Conservation (phyloP, 495 filamentous ascomycete genomes). For the Xylaria telfairii region DNA sequence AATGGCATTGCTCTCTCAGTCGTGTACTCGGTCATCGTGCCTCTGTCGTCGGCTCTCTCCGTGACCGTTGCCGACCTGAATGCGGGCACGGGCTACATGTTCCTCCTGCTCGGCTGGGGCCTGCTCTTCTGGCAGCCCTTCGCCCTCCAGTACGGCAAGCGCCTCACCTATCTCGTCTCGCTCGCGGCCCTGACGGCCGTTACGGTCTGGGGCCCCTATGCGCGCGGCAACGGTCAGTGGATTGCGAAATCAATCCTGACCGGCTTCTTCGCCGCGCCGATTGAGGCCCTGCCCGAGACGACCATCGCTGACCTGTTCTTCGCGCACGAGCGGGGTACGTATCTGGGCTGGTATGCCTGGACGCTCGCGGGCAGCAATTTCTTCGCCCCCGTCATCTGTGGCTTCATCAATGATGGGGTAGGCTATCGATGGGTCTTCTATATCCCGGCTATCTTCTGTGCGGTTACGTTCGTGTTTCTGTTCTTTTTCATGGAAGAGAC, state of each 20-base stretch:
- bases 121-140: conserved; percentile 74
- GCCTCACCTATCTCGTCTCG: conserved; percentile 66
- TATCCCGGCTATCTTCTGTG: conserved; percentile 68
- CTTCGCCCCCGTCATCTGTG: conserved; percentile 68
- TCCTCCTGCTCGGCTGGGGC: conserved; percentile 67
- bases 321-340: conserved; percentile 68
- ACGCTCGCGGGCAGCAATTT: conserved; percentile 68
- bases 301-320: conserved; percentile 71
- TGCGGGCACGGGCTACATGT: conserved; percentile 69
- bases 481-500: conserved; percentile 77
- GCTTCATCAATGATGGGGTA: conserved; percentile 70
- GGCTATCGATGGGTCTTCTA: conserved; percentile 71
- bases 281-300: conserved; percentile 68
- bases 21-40: conserved; percentile 66
- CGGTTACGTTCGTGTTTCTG: conserved; percentile 59
- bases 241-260: conserved; percentile 65
- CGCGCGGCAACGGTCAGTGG: conserved; percentile 64
- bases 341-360: conserved; percentile 70
- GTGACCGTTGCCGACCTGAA: conserved; percentile 53
- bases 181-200: conserved; percentile 55
- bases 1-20: conserved; percentile 65
- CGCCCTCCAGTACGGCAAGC: conserved; percentile 69
- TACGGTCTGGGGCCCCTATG: conserved; percentile 54
- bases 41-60: conserved; percentile 61
- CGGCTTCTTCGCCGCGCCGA: conserved; percentile 70